Percentiles rank a stretch among this genome's conserved stretches.
Evolutionary conservation across 2,329 filamentous ascomycete species (phyloP).

Genomic region (Nectriaceae sp.): DNA sequence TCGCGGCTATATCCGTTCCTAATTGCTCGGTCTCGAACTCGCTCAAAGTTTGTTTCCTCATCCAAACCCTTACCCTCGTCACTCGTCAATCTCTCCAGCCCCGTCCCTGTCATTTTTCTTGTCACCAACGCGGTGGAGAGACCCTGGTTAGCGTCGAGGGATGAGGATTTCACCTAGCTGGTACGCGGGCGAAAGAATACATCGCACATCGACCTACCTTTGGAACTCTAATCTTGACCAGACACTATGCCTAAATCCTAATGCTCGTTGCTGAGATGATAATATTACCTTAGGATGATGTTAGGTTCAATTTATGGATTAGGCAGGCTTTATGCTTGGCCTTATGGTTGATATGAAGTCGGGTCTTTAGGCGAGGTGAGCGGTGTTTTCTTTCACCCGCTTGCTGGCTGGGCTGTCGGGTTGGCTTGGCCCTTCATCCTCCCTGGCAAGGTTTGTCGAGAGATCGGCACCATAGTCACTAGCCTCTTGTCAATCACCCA

Average conservation of each 20-base stretch:
- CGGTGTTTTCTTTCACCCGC: too few relatives aligned
- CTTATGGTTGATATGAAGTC: not conserved
- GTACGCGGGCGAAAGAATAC: too few relatives aligned
- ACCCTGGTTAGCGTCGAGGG: not conserved
- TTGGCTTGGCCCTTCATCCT: not conserved
- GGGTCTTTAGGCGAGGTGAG: too few relatives aligned
- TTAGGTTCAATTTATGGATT: too few relatives aligned
- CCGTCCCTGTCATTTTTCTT: not conserved
- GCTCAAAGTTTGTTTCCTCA: not conserved
- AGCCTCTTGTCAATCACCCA: not conserved
- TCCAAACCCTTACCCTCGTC: not conserved
- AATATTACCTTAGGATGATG: too few relatives aligned
- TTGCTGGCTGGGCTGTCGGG: too few relatives aligned
- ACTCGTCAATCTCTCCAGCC: not conserved
- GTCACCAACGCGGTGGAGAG: conserved; percentile 1
- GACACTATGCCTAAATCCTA: too few relatives aligned
- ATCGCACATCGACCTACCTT: too few relatives aligned
- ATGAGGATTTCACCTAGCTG: not conserved
- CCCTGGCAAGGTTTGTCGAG: not conserved
- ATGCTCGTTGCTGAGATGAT: too few relatives aligned
- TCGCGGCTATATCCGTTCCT: too few relatives aligned
- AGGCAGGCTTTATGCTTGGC: too few relatives aligned
- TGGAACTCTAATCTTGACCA: too few relatives aligned
- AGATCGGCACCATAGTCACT: not conserved
- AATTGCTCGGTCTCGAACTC: not conserved